Conservation (phyloP, 805 yeast genomes). For the Tanozyma kutaoensis region DNA sequence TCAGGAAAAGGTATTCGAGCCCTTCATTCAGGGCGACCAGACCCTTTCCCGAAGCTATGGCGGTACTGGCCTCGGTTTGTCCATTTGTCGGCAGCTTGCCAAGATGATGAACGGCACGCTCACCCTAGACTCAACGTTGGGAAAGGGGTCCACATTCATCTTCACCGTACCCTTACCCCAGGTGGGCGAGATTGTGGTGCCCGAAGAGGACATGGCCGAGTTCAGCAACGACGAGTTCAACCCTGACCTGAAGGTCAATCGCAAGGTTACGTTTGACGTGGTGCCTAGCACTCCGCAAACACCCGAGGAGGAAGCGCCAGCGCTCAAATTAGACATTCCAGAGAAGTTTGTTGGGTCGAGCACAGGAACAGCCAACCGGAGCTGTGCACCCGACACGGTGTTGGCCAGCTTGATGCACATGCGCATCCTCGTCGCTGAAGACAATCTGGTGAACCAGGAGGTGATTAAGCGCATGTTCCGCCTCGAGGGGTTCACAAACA, state of each 20-base stretch:
- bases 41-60: constrained; percentile 84
- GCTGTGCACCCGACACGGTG: constrained; percentile 6
- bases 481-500: constrained; percentile 63
- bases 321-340: too few species aligned
- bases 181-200: constrained; percentile 36
- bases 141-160: constrained; percentile 74
- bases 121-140: constrained; percentile 58
- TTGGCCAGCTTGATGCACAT: constrained; percentile 18
- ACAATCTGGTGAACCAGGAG: constrained; percentile 87
- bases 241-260: constrained; percentile 34
- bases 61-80: constrained; percentile 89
- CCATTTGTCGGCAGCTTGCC: constrained; percentile 84
- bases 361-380: constrained; percentile 6
- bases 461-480: constrained; percentile 81
- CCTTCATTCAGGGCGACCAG: constrained; percentile 95
- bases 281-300: neutral
- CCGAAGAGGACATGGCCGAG: constrained; percentile 20
- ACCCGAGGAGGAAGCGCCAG: too few species aligned
- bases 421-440: constrained; percentile 80
- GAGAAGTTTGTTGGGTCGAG: too few species aligned
- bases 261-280: constrained; percentile 32
- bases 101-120: constrained; percentile 83
- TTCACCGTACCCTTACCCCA: constrained; percentile 71
- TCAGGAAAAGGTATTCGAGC: constrained; percentile 83
- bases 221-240: constrained; percentile 61